Conservation (phyloP, 306 rosid species). For the Gynostemma pentaphyllum region DNA sequence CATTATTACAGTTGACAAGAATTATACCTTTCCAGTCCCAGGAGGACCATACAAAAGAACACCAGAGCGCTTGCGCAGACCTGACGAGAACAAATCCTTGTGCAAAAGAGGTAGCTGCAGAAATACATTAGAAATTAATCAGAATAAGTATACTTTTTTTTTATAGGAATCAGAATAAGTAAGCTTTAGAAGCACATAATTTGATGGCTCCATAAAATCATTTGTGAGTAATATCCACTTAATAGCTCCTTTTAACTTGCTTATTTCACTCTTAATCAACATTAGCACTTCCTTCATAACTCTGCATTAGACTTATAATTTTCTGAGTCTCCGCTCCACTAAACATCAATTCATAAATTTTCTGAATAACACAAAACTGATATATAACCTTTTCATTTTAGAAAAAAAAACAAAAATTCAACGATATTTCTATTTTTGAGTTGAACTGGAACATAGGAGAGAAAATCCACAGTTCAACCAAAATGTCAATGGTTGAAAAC, state of each 20-base stretch:
- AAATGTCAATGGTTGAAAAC: too few relatives aligned
- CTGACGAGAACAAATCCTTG: slow-evolving; percentile 86
- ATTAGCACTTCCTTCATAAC: neutral
- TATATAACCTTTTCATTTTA: too few relatives aligned
- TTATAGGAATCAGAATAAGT: too few relatives aligned
- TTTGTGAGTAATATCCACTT: neutral
- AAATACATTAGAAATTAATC: neutral
- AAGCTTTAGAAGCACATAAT: too few relatives aligned
- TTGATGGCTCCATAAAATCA: neutral
- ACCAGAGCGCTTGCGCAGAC: slow-evolving; percentile 88
- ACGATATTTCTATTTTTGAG: too few relatives aligned
- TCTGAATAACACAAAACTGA: neutral
- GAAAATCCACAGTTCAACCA: too few relatives aligned
- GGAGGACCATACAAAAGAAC: slow-evolving; percentile 94
- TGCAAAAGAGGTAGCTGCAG: slow-evolving; percentile 83
- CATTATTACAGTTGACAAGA: slow-evolving; percentile 2
- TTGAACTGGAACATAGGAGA: too few relatives aligned
- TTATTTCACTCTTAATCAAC: neutral
- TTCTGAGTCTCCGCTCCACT: neutral
- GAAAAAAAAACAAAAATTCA: too few relatives aligned
- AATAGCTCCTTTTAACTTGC: neutral
- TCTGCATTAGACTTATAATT: neutral
- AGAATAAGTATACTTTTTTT: slow-evolving; percentile 12
- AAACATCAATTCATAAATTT: too few relatives aligned
- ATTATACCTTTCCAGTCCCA: slow-evolving; percentile 93